These are phyloP conservation scores for Lasiosphaeria ovina DNA, from an alignment of 495 filamentous ascomycete genomes.

Conservation along the genomic window DNA sequence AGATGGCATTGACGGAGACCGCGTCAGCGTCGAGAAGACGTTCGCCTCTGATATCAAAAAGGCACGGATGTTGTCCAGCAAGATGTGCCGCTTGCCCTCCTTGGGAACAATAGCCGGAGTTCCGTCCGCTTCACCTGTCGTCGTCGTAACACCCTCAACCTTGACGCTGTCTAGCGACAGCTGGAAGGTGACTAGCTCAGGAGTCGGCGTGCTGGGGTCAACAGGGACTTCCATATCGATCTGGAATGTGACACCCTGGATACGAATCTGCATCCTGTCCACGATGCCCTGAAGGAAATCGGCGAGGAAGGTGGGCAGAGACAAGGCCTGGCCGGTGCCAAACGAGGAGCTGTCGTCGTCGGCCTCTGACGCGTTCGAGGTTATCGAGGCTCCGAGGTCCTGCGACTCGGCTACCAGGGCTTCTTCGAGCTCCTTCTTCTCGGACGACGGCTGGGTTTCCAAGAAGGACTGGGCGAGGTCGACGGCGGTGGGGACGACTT, in stretches of 20 bases:
- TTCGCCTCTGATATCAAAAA: constrained; percentile 70
- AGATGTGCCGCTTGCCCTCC: constrained; percentile 65
- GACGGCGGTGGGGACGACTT: constrained; percentile 68
- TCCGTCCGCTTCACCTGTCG: constrained; percentile 29
- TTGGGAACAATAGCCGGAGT: constrained; percentile 35
- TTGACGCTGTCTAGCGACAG: constrained; percentile 64
- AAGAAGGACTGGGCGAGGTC: constrained; percentile 87
- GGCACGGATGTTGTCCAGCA: constrained; percentile 59
- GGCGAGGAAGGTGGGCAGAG: constrained; percentile 77
- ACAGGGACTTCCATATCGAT: constrained; percentile 63
- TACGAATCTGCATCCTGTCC: constrained; percentile 71
- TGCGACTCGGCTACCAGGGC: constrained; percentile 68
- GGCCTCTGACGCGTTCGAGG: constrained; percentile 58
- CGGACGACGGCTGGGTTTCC: constrained; percentile 70
- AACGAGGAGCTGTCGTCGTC: constrained; percentile 66
- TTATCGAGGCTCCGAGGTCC: constrained; percentile 55
- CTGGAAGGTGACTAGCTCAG: constrained; percentile 60
- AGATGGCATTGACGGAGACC: constrained; percentile 60
- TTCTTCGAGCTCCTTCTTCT: constrained; percentile 73
- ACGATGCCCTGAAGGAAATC: constrained; percentile 78
- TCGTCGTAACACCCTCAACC: constrained; percentile 61
- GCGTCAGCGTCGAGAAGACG: constrained; percentile 65
- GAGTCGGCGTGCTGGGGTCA: constrained; percentile 50
- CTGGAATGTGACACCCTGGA: constrained; percentile 57
- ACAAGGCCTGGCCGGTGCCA: constrained; percentile 71